phyloP scores from a whole-genome alignment of 495 filamentous ascomycete species.

The Penicillium mononematosum region DNA sequence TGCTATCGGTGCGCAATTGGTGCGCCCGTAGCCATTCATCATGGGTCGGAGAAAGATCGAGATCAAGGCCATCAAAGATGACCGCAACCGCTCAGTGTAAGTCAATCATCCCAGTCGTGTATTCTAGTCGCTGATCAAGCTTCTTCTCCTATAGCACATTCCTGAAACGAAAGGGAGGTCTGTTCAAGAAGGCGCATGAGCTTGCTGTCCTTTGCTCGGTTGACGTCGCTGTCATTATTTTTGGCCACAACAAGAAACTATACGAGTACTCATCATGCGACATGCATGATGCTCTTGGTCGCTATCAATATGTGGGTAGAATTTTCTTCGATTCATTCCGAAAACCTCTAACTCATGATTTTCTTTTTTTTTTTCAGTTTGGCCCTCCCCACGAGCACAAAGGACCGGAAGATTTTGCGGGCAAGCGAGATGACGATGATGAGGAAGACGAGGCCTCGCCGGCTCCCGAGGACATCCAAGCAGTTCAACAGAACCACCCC shows the following conservation, averaged over 20 bases:
- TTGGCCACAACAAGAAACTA: constrained; percentile 95
- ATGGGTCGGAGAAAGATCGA: constrained; percentile 86
- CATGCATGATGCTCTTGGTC: constrained; percentile 81
- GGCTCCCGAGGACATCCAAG: constrained; percentile 59
- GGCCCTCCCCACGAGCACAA: constrained; percentile 93
- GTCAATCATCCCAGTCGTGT: constrained; percentile 30
- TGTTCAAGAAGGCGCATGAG: constrained; percentile 99
- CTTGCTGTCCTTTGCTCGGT: constrained; percentile 96
- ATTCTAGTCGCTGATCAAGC: constrained; percentile 3
- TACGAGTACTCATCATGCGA: constrained; percentile 95
- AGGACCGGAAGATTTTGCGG: constrained; percentile 87
- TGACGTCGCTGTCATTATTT: constrained; percentile 97
- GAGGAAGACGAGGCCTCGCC: constrained; percentile 77
- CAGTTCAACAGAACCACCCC: constrained; percentile 42
- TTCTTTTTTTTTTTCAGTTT: constrained; percentile 57
- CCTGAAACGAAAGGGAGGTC: constrained; percentile 94
- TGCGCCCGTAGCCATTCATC: constrained; percentile 21
- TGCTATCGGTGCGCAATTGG: constrained; percentile 9
- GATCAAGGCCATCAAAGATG: constrained; percentile 99
- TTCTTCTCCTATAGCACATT: constrained; percentile 67
- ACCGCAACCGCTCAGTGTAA: constrained; percentile 98
- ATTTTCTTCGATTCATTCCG: constrained; percentile 5
- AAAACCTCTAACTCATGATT: constrained; percentile 8
- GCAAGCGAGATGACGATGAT: constrained; percentile 78
- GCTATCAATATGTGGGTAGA: constrained; percentile 82